phyloP scores from a whole-genome alignment of 139 green algal species.

The Bryopsis sp. region DNA sequence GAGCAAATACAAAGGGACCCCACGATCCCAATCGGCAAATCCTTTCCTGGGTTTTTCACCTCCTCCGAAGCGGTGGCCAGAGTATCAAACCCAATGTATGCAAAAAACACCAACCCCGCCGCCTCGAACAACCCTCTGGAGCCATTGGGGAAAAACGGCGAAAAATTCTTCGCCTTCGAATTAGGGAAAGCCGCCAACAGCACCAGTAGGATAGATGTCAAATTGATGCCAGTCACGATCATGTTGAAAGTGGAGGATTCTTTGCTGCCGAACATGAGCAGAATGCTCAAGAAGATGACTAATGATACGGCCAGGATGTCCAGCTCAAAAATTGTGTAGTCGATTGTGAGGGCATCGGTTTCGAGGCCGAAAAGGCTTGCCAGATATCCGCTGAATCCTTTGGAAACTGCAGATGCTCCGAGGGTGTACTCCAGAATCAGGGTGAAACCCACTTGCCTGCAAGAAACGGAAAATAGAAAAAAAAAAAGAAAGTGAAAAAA shows the following conservation, averaged over 20 bases:
- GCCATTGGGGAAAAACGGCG: neutral
- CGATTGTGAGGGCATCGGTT: neutral
- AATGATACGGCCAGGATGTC: slow-evolving; percentile 40
- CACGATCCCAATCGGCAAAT: slow-evolving; percentile 66
- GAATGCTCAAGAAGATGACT: slow-evolving; percentile 29
- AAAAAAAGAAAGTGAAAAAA: too few species aligned
- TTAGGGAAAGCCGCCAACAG: slow-evolving; percentile 32
- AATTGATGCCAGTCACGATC: slow-evolving; percentile 35
- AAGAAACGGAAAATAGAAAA: neutral
- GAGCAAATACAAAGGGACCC: slow-evolving; percentile 48
- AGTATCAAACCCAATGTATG: slow-evolving; percentile 35
- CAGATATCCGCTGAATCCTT: slow-evolving; percentile 76
- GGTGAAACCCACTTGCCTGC: slow-evolving; percentile 12
- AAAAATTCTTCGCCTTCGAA: neutral
- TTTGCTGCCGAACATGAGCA: slow-evolving; percentile 58
- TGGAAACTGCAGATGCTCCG: slow-evolving; percentile 61
- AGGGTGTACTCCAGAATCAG: slow-evolving; percentile 82
- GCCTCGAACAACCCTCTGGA: slow-evolving; percentile 26
- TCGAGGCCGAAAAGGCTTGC: slow-evolving; percentile 45
- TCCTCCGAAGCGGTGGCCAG: slow-evolving; percentile 64
- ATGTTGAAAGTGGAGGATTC: slow-evolving; percentile 63
- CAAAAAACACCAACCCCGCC: slow-evolving; percentile 11
- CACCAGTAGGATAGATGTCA: slow-evolving; percentile 49
- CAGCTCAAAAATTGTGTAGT: neutral
- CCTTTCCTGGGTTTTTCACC: slow-evolving; percentile 41